Evolutionary conservation across 116 monocot species (phyloP).

Genomic region (Posidonia oceanica): DNA sequence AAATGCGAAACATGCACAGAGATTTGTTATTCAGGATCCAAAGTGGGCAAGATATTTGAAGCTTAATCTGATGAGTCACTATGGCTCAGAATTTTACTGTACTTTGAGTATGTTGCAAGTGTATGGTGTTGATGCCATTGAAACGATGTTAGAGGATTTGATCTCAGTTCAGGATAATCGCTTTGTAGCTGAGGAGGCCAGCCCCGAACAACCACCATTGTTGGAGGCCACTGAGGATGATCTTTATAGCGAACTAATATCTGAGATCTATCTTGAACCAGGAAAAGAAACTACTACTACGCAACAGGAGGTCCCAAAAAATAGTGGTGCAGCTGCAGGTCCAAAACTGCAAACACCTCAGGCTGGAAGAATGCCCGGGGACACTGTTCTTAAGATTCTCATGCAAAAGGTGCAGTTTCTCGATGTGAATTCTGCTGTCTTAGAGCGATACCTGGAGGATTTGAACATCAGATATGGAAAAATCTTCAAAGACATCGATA

Average conservation of each 20-base stretch:
- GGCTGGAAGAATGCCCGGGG: slow-evolving; percentile 89
- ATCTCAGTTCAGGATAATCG: slow-evolving; percentile 49
- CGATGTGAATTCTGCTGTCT: slow-evolving; percentile 77
- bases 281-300: slow-evolving; percentile 1
- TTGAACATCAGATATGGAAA: slow-evolving; percentile 78
- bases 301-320: slow-evolving; percentile 12
- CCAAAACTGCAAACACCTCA: slow-evolving; percentile 30
- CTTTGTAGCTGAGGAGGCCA: slow-evolving; percentile 32
- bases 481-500: slow-evolving; percentile 79
- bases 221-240: slow-evolving; percentile 21
- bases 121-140: slow-evolving; percentile 95
- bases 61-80: slow-evolving; percentile 73
- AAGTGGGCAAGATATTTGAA: slow-evolving; percentile 93
- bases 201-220: slow-evolving; percentile 12
- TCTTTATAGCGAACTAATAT: not conserved
- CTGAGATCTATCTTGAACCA: not conserved
- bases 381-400: slow-evolving; percentile 87
- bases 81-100: slow-evolving; percentile 95
- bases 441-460: slow-evolving; percentile 86
- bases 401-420: slow-evolving; percentile 89
- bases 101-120: slow-evolving; percentile 85
- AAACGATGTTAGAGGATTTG: slow-evolving; percentile 92
- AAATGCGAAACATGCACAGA: slow-evolving; percentile 76
- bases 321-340: slow-evolving; percentile 20
- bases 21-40: slow-evolving; percentile 64